These are phyloP conservation scores for Tolypocladium amazonense DNA, from an alignment of 2,329 filamentous ascomycete species.

Conservation along the genomic window DNA sequence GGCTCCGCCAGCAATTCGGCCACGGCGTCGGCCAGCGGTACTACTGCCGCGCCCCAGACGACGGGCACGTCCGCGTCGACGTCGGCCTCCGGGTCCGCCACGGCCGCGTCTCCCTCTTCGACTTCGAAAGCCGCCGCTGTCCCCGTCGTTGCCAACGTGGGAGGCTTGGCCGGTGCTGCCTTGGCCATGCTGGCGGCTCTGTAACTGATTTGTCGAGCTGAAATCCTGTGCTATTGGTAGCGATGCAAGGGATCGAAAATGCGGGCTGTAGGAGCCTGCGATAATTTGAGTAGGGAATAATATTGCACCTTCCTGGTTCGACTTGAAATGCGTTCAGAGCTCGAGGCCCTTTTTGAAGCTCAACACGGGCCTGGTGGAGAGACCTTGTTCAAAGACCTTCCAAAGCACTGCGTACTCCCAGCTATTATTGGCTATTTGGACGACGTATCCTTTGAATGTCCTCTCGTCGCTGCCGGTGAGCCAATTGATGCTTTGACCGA, in stretches of 20 bases:
- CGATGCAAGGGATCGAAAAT: neutral
- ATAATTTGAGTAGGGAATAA: neutral
- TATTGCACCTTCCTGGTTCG: neutral
- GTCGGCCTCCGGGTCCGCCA: neutral
- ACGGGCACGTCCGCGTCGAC: neutral
- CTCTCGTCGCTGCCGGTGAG: neutral
- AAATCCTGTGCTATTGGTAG: neutral
- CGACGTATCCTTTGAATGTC: too few relatives aligned
- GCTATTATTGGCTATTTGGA: neutral
- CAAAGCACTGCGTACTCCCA: neutral
- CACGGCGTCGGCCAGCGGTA: neutral
- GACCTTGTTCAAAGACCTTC: neutral
- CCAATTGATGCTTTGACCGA: neutral
- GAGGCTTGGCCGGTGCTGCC: conserved; percentile 14
- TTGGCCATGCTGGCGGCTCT: conserved; percentile 18
- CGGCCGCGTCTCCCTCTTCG: neutral
- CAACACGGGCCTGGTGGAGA: neutral
- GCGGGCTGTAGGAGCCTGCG: neutral
- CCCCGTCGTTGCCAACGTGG: conserved; percentile 1
- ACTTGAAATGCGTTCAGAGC: neutral
- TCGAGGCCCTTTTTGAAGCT: neutral
- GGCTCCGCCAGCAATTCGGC: conserved; percentile 4
- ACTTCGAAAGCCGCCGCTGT: conserved; percentile 3
- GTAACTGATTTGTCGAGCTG: conserved; percentile 4
- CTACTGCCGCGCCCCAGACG: neutral